phyloP scores from a whole-genome alignment of 1,139 yeast species.

The Pichia sp. region DNA sequence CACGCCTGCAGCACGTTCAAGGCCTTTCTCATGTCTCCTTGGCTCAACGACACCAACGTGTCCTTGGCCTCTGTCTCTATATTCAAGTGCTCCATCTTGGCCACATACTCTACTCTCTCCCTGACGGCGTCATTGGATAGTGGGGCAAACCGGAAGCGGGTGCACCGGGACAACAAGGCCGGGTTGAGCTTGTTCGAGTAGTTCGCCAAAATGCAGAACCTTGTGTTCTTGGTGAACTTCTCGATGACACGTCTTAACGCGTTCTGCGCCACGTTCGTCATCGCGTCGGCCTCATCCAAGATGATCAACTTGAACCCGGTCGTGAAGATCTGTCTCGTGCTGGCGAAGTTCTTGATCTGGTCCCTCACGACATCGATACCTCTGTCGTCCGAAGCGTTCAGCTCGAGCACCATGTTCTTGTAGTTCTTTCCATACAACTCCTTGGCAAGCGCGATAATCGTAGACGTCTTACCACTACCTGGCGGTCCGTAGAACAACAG shows the following conservation, averaged over 20 bases:
- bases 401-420: slow-evolving; percentile 83
- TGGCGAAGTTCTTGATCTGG: slow-evolving; percentile 79
- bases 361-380: slow-evolving; percentile 85
- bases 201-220: slow-evolving; percentile 94
- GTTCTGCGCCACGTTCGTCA: slow-evolving; percentile 96
- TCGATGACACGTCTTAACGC: slow-evolving; percentile 90
- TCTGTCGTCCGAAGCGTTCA: slow-evolving; percentile 83
- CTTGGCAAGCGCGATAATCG: slow-evolving; percentile 82
- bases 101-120: slow-evolving; percentile 62
- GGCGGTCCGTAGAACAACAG: slow-evolving; percentile 94
- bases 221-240: slow-evolving; percentile 87
- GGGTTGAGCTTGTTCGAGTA: slow-evolving; percentile 95
- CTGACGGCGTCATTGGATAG: slow-evolving; percentile 62
- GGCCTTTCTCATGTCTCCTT: slow-evolving; percentile 96
- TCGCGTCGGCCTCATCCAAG: slow-evolving; percentile 97
- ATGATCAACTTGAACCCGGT: slow-evolving; percentile 83
- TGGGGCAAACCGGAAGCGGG: slow-evolving; percentile 90
- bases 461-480: slow-evolving; percentile 96
- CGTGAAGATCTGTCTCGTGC: slow-evolving; percentile 85
- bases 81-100: slow-evolving; percentile 59
- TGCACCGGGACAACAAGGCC: slow-evolving; percentile 89
- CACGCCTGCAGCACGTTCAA: slow-evolving; percentile 93
- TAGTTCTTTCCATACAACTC: slow-evolving; percentile 88
- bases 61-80: slow-evolving; percentile 56
- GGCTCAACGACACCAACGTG: slow-evolving; percentile 64